Conservation (phyloP, 148 eudicot genomes). For the Limonium bicolor region DNA sequence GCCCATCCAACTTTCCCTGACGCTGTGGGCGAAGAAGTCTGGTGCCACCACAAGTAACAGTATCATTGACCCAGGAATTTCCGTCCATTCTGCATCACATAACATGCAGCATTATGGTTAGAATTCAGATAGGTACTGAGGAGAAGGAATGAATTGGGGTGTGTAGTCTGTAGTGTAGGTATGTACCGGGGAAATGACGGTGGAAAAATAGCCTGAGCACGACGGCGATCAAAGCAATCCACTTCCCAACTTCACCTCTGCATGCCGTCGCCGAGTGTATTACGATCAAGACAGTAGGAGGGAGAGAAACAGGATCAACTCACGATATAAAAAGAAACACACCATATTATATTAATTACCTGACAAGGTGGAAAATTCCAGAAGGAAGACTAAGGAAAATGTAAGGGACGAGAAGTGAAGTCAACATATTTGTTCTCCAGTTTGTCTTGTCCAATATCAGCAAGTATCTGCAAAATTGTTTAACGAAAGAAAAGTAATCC, state of each 20-base stretch:
- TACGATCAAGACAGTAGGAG: neutral
- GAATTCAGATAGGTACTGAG: no score
- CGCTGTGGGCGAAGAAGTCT: constrained; percentile 27
- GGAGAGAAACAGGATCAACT: neutral
- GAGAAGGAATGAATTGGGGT: no score
- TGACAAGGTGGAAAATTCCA: constrained; percentile 33
- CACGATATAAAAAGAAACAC: neutral
- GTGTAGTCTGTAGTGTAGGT: neutral
- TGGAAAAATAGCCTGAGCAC: constrained; percentile 77
- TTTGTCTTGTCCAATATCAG: constrained; percentile 76
- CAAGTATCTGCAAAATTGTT: constrained; percentile 53
- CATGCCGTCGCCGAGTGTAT: neutral
- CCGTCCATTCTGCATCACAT: constrained; percentile 44
- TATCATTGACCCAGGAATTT: constrained; percentile 66
- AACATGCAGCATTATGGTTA: no score
- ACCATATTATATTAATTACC: constrained; percentile 17
- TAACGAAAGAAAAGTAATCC: neutral
- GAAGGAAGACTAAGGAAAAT: constrained; percentile 71
- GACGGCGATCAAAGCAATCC: constrained; percentile 75
- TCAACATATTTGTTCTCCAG: constrained; percentile 88
- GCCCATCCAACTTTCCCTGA: constrained; percentile 51
- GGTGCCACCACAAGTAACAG: constrained; percentile 76
- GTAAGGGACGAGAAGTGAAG: constrained; percentile 71
- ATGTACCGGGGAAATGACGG: constrained; percentile 65
- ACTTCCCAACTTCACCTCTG: constrained; percentile 73